phyloP scores from a whole-genome alignment of 441 rosid species.

The Pelargonium australe region DNA sequence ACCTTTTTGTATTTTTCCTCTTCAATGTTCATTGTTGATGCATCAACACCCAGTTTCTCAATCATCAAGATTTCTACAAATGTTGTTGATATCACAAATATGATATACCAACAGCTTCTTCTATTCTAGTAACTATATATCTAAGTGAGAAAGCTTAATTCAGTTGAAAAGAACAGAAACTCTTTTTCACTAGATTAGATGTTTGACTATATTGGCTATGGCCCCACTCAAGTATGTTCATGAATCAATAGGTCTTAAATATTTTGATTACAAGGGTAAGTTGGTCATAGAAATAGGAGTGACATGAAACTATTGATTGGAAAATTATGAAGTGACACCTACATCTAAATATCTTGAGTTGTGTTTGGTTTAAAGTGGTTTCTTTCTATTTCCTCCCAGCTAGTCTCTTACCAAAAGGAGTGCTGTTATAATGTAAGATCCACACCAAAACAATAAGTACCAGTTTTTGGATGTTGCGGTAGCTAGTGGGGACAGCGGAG shows the following conservation, averaged over 20 bases:
- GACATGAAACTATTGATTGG: conserved; percentile 6
- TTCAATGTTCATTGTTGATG: not conserved
- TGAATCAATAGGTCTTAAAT: not conserved
- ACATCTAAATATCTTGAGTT: not conserved
- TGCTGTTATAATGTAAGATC: not conserved
- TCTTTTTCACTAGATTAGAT: not conserved
- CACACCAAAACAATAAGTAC: conserved; percentile 3
- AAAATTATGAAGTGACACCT: conserved; percentile 9
- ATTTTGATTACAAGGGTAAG: not conserved
- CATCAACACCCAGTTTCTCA: not conserved
- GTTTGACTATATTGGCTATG: not conserved
- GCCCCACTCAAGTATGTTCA: not conserved
- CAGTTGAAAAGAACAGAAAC: not conserved
- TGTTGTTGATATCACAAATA: not conserved
- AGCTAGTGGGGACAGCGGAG: conserved; percentile 5
- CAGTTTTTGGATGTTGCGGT: not conserved
- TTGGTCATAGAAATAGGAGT: not conserved
- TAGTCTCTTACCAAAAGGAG: not conserved
- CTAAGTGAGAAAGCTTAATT: not conserved
- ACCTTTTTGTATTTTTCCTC: not conserved
- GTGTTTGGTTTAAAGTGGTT: conserved; percentile 2
- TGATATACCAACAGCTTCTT: not conserved
- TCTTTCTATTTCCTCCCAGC: not conserved
- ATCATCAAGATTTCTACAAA: not conserved
- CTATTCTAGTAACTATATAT: too few species aligned